Evolutionary conservation across 441 rosid species (phyloP), one percentile per base, ranked within the genome.

Genomic region (Macaranga tanarius): DNA sequence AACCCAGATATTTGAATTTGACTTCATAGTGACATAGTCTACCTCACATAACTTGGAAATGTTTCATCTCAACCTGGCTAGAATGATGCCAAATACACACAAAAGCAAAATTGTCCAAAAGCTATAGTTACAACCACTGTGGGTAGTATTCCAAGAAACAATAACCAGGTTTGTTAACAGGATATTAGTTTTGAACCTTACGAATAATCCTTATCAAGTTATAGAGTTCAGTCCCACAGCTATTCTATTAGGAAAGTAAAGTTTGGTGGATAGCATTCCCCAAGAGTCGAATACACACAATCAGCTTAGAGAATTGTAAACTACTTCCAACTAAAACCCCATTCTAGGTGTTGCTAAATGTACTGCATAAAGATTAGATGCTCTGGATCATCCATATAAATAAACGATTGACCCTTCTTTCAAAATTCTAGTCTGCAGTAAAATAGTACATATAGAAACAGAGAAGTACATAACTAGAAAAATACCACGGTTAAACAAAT

Each of bases 21-120:
- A 65, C 38, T 6, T 56, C 23, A n/a, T n/a, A n/a, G n/a, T n/a
- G n/a, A n/a, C 75, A 72, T 63, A 59, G 68, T 52, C 19, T 47
- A 44, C 16, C 57, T 62, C 48, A 54, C 31, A 22, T 23, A 69
- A 38, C 19, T 38, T 25, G 20, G 31, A 47, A 54, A 40, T 66
- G 22, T 6, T 16, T 42, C 28, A 15, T 60, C 64, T 67, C 57
- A 54, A 56, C 54, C 73, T 44, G 63, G 25, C 38, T 20, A 45
- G 51, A 8, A 17, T 34, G 2, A 13, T 10, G 50, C 62, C 44
- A 10, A n/a, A 64, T 44, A 40, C 48, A 48, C n/a, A 19, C 2
- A 52, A 23, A 15, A 61, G 15, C 15, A 22, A 31, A 63, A 62
- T 17, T 51, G n/a, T 31, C 55, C 23, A 22, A 17, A 34, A 57